phyloP scores from a whole-genome alignment of 2,329 filamentous ascomycete genomes.

The Grosmannia clavigera region DNA sequence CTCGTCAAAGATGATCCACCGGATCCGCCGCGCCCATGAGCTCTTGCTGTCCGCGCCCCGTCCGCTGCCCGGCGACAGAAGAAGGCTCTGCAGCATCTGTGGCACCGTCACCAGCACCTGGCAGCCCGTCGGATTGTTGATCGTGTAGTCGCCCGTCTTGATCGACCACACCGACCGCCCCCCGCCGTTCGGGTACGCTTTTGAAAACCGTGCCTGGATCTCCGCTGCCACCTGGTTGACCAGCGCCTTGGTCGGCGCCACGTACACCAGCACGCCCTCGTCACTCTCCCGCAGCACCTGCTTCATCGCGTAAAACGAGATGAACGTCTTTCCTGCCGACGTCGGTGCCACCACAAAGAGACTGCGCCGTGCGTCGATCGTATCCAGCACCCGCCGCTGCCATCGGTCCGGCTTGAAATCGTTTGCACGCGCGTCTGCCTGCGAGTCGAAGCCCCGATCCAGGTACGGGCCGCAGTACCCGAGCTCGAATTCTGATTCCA shows the following conservation, averaged over 20 bases:
- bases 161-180: conserved; percentile 65
- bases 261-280: conserved; percentile 62
- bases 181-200: conserved; percentile 40
- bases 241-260: conserved; percentile 69
- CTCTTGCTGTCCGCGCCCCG: conserved; percentile 25
- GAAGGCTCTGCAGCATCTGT: conserved; percentile 68
- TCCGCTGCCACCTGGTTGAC: conserved; percentile 78
- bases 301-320: conserved; percentile 75
- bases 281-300: conserved; percentile 56
- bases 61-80: conserved; percentile 53
- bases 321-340: conserved; percentile 72
- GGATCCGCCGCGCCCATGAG: conserved; percentile 54
- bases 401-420: conserved; percentile 61
- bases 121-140: conserved; percentile 61
- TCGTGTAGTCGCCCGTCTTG: conserved; percentile 60
- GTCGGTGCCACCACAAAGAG: conserved; percentile 68
- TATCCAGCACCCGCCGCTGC: conserved; percentile 63
- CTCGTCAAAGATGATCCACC: conserved; percentile 72
- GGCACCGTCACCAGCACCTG: conserved; percentile 69
- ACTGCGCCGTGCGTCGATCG: conserved; percentile 57
- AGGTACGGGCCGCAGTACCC: conserved; percentile 59
- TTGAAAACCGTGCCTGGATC: conserved; percentile 61
- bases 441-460: conserved; percentile 60
- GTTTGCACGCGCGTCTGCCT: conserved; percentile 51
- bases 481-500: conserved; percentile 47